These are phyloP conservation scores for Myxozyma nipponensis DNA, from an alignment of 805 yeast genomes.

Conservation along the genomic window DNA sequence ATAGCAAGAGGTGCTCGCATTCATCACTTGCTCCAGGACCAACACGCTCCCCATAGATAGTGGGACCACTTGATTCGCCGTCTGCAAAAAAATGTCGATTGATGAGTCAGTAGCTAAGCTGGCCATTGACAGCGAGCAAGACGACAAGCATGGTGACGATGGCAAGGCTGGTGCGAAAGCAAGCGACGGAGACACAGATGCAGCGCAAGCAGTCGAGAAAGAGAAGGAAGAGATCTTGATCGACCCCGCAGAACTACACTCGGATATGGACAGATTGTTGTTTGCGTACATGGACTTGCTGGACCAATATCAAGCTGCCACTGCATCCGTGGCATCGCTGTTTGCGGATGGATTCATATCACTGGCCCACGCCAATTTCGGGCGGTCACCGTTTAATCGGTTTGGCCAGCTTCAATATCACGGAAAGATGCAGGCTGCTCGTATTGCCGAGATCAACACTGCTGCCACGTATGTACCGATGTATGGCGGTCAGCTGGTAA, in stretches of 20 bases:
- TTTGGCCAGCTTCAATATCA: slow-evolving; percentile 47
- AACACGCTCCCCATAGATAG: no score
- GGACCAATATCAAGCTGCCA: slow-evolving; percentile 14
- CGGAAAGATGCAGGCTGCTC: slow-evolving; percentile 34
- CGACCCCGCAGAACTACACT: slow-evolving; percentile 8
- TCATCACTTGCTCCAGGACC: no score
- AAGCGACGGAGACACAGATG: slow-evolving; percentile 1
- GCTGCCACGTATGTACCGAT: background rate
- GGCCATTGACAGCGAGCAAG: slow-evolving; percentile 3
- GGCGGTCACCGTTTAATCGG: slow-evolving; percentile 18
- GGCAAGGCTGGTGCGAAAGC: background rate
- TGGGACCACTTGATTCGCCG: background rate
- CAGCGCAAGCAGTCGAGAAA: background rate
- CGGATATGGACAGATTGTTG: slow-evolving; percentile 7
- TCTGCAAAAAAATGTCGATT: slow-evolving; percentile 3
- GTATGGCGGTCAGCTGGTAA: background rate
- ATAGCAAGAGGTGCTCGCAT: no score
- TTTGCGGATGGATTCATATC: slow-evolving; percentile 16
- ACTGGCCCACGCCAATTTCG: slow-evolving; percentile 25
- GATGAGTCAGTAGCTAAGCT: slow-evolving; percentile 9
- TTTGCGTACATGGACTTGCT: slow-evolving; percentile 21
- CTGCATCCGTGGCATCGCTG: slow-evolving; percentile 3
- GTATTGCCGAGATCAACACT: slow-evolving; percentile 11
- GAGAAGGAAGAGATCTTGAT: slow-evolving; percentile 8
- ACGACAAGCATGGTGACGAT: background rate